phyloP scores from a whole-genome alignment of 768 basidiomycete species.

The Tricholoma flavovirens region DNA sequence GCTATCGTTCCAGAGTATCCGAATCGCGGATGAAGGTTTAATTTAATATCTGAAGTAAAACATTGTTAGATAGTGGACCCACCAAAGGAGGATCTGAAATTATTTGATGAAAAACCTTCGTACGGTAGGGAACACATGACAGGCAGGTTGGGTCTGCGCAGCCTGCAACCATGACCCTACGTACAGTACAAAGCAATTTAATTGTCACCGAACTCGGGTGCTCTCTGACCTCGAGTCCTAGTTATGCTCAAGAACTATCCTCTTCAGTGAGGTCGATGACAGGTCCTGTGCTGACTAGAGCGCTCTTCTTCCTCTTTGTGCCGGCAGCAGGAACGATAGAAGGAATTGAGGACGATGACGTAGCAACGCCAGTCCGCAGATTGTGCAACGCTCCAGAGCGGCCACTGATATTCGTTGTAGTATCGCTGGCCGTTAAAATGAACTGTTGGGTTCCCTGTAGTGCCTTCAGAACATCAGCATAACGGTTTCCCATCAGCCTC shows the following conservation, averaged over 20 bases:
- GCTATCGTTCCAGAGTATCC: no score
- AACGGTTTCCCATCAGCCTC: constrained; percentile 27
- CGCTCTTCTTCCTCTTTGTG: constrained; percentile 16
- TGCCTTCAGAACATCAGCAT: constrained; percentile 24
- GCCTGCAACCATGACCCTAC: no score
- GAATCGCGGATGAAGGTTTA: no score
- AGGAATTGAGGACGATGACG: constrained; percentile 4
- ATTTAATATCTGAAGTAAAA: no score
- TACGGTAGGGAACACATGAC: no score
- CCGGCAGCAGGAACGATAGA: constrained; percentile 8
- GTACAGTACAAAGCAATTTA: no score
- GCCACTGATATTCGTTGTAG: neutral
- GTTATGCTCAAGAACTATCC: constrained; percentile 8
- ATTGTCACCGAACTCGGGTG: neutral
- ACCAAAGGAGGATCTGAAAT: no score
- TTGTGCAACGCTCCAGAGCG: constrained; percentile 4
- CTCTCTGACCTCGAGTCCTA: neutral
- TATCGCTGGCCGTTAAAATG: constrained; percentile 4
- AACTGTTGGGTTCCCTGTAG: constrained; percentile 19
- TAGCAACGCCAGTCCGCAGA: constrained; percentile 9
- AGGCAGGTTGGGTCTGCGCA: no score
- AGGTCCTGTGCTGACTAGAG: constrained; percentile 9
- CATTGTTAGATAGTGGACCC: no score
- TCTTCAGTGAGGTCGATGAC: constrained; percentile 22
- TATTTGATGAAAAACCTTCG: no score